A percentile compares a stretch with the other conserved stretches of the same genome.
phyloP scores from a whole-genome alignment of 1,284 basidiomycete species.

The Xerocomus minutiporus region DNA sequence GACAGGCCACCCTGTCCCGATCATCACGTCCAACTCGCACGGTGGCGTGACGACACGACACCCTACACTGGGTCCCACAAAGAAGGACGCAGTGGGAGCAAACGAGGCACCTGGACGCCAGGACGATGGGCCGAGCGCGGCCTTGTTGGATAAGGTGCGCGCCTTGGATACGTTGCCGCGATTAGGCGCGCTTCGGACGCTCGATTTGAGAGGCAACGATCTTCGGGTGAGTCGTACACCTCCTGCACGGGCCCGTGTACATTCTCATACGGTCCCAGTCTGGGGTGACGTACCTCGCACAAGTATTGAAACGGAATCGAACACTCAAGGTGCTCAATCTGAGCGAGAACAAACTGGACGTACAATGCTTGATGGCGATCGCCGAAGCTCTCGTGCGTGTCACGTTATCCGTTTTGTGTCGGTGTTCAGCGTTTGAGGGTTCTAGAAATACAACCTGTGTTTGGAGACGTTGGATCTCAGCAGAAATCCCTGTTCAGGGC shows the following conservation, averaged over 20 bases:
- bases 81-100: conserved; percentile 2
- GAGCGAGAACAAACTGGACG: conserved; percentile 90
- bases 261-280: conserved; percentile 33
- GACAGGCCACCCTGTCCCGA: conserved; percentile 54
- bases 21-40: conserved; percentile 70
- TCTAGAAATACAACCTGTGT: conserved; percentile 78
- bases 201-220: conserved; percentile 92
- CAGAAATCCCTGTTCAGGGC: conserved; percentile 87
- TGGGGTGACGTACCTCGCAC: conserved; percentile 87
- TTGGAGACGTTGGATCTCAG: conserved; percentile 77
- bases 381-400: conserved; percentile 82
- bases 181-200: conserved; percentile 78
- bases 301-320: conserved; percentile 93
- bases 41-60: conserved; percentile 77
- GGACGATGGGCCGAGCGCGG: conserved; percentile 62
- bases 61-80: conserved; percentile 22
- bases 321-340: conserved; percentile 93
- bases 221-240: conserved; percentile 56
- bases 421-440: background rate
- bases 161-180: conserved; percentile 82
- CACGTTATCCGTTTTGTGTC: background rate
- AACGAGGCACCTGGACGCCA: conserved; percentile 24
- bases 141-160: conserved; percentile 73
- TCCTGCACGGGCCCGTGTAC: too few species aligned
- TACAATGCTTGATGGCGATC: conserved; percentile 72